Evolutionary conservation across 805 yeast genomes (phyloP).

Genomic region (Lipomyces starkeyi): DNA sequence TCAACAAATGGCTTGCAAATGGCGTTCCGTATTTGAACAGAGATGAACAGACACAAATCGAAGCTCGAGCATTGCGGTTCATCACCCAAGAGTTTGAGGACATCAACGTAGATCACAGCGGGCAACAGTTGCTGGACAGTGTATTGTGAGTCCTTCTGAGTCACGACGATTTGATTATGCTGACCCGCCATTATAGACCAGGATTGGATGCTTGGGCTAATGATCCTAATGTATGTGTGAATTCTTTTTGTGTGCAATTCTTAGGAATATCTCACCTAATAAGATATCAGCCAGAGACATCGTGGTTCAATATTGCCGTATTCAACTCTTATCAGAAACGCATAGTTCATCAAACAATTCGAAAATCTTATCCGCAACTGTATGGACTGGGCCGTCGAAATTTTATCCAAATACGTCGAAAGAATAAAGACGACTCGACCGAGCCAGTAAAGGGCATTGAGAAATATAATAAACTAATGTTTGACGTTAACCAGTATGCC

Average conservation of each 20-base stretch:
- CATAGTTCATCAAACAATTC: background rate
- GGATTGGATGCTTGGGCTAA: constrained; percentile 1
- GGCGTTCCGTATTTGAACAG: constrained; percentile 1
- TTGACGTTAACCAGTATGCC: background rate
- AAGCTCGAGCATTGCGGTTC: background rate
- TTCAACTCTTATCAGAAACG: constrained; percentile 1
- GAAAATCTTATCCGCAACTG: background rate
- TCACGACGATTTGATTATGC: background rate
- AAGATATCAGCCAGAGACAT: background rate
- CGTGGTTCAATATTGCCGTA: constrained; percentile 8
- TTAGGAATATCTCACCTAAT: background rate
- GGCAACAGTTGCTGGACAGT: constrained; percentile 2
- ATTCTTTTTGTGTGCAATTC: background rate
- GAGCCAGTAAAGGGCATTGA: background rate
- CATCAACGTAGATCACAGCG: constrained; percentile 3
- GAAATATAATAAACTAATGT: background rate
- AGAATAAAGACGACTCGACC: background rate
- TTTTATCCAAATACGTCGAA: constrained; percentile 4
- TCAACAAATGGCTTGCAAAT: constrained; percentile 8
- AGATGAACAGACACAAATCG: background rate
- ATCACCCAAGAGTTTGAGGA: constrained; percentile 2
- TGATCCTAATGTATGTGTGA: constrained; percentile 2
- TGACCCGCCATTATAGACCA: background rate
- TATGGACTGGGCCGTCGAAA: background rate
- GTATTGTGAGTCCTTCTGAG: constrained; percentile 3